phyloP scores from a whole-genome alignment of 345 rosid species.

The Acer negundo region DNA sequence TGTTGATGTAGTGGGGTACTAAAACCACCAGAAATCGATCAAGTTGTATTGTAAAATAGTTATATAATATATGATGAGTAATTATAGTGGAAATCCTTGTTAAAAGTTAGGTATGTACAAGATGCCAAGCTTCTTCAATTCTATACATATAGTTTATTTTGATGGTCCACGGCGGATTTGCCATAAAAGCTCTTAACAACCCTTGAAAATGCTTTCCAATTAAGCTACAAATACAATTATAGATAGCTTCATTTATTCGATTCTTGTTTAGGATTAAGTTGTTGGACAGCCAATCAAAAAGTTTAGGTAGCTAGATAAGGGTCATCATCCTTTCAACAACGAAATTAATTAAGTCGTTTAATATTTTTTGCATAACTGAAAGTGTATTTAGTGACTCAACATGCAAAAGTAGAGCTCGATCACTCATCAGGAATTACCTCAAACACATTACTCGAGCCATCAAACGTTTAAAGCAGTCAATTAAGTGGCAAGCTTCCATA shows the following conservation, averaged over 20 bases:
- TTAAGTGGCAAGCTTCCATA: too few species aligned
- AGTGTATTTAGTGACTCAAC: too few species aligned
- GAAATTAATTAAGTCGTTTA: too few species aligned
- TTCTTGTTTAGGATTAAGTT: neutral
- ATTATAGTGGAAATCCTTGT: slow-evolving; percentile 44
- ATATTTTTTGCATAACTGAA: too few species aligned
- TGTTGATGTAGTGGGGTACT: slow-evolving; percentile 20
- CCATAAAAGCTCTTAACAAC: neutral
- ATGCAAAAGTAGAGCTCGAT: too few species aligned
- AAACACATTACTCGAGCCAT: too few species aligned
- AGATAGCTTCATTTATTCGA: slow-evolving; percentile 1
- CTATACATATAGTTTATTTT: neutral
- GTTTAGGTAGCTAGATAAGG: slow-evolving; percentile 22
- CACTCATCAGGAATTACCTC: too few species aligned
- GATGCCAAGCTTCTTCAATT: too few species aligned
- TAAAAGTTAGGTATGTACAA: slow-evolving; percentile 32
- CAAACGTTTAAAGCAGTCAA: too few species aligned
- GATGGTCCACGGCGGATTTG: neutral
- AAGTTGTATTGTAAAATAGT: neutral
- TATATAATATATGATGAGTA: neutral
- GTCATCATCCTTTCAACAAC: neutral
- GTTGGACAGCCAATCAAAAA: neutral
- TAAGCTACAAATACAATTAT: neutral
- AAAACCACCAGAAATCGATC: slow-evolving; percentile 22
- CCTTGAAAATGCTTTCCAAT: slow-evolving; percentile 1